Evolutionary conservation across 2,329 filamentous ascomycete species (phyloP).

Genomic region (Aureobasidium leucospermi): DNA sequence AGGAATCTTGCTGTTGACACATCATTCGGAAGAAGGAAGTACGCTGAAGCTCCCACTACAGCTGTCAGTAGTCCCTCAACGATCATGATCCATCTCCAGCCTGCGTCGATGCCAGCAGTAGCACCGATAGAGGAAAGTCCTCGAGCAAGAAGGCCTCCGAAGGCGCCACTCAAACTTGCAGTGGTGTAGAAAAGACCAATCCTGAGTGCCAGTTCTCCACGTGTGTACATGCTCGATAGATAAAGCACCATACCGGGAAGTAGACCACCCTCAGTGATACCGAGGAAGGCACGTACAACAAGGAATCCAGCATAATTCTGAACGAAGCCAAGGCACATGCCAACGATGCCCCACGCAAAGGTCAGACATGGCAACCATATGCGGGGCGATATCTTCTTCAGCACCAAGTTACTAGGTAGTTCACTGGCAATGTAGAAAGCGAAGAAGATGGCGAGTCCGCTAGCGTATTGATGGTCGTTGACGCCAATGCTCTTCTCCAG

Average conservation of each 20-base stretch:
- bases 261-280: conserved; percentile 34
- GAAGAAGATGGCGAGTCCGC: conserved; percentile 38
- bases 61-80: conserved; percentile 24
- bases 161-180: conserved; percentile 23
- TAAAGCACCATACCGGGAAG: conserved; percentile 33
- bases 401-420: conserved; percentile 37
- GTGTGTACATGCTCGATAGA: conserved; percentile 33
- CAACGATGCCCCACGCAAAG: conserved; percentile 33
- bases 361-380: conserved; percentile 34
- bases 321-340: conserved; percentile 34
- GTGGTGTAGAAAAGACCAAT: conserved; percentile 29
- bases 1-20: conserved; percentile 53
- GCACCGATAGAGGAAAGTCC: conserved; percentile 18
- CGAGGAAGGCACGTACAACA: conserved; percentile 33
- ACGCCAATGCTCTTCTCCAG: conserved; percentile 31
- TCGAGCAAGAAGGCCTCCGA: conserved; percentile 13
- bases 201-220: conserved; percentile 29
- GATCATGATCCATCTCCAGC: conserved; percentile 27
- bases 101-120: conserved; percentile 20
- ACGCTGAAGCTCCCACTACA: conserved; percentile 32
- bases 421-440: conserved; percentile 34
- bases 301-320: conserved; percentile 34
- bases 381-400: conserved; percentile 34
- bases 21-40: conserved; percentile 52
- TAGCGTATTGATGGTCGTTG: conserved; percentile 34